Evolutionary conservation across 495 filamentous ascomycete species (phyloP).

Genomic region (Hypoxylon trugodes): DNA sequence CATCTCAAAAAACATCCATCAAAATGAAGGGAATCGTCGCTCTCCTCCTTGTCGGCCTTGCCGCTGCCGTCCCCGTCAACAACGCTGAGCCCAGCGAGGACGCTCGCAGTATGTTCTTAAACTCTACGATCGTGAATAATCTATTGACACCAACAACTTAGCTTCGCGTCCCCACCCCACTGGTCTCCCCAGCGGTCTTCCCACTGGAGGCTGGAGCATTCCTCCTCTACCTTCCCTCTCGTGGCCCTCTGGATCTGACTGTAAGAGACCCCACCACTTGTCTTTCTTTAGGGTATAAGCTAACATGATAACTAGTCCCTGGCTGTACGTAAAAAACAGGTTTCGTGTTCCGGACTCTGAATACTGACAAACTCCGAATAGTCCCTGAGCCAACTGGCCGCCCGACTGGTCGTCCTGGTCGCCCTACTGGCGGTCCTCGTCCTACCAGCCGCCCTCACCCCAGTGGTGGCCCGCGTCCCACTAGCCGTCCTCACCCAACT

Average conservation of each 20-base stretch:
- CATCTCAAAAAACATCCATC: slow-evolving; percentile 1
- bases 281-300: background rate
- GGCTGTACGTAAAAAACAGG: background rate
- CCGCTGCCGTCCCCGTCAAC: slow-evolving; percentile 21
- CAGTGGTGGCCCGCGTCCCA: slow-evolving; percentile 6
- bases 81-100: slow-evolving; percentile 6
- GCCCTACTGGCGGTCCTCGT: slow-evolving; percentile 6
- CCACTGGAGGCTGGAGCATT: slow-evolving; percentile 7
- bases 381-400: slow-evolving; percentile 14
- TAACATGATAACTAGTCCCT: slow-evolving; percentile 5
- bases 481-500: background rate
- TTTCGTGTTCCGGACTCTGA: too few species aligned
- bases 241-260: slow-evolving; percentile 8
- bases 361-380: slow-evolving; percentile 3
- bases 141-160: slow-evolving; percentile 10
- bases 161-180: slow-evolving; percentile 10
- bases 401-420: slow-evolving; percentile 4
- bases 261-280: slow-evolving; percentile 5
- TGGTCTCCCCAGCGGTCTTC: slow-evolving; percentile 12
- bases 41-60: slow-evolving; percentile 32
- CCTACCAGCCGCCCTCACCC: background rate
- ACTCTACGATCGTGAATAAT: background rate
- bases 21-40: slow-evolving; percentile 35
- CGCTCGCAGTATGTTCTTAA: background rate
- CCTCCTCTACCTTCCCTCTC: slow-evolving; percentile 12